Percentiles rank a stretch among this genome's conserved stretches.
These are phyloP conservation scores for Sugiyamaella lignohabitans DNA, from an alignment of 805 yeast species.

Conservation along the genomic window DNA sequence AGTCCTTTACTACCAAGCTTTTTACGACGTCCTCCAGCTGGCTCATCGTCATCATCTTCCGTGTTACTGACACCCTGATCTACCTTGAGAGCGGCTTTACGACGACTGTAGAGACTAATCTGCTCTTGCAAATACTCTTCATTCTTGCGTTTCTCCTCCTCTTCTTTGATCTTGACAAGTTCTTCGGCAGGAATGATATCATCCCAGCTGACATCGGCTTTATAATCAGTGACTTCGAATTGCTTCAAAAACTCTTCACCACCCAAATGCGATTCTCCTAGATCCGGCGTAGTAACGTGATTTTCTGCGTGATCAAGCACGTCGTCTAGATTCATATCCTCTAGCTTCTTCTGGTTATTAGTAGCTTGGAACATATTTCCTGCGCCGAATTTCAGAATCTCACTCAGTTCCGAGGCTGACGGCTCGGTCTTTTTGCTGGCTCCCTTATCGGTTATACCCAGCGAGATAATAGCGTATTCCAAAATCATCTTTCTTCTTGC, in stretches of 20 bases:
- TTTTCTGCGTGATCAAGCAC: conserved; percentile 96
- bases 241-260: conserved; percentile 96
- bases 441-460: conserved; percentile 83
- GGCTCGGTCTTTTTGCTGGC: conserved; percentile 64
- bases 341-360: conserved; percentile 92
- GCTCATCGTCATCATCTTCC: conserved; percentile 35
- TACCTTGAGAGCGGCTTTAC: conserved; percentile 61
- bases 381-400: conserved; percentile 95
- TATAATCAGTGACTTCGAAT: conserved; percentile 96
- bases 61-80: conserved; percentile 38
- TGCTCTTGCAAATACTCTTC: conserved; percentile 85
- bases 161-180: conserved; percentile 78
- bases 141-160: conserved; percentile 79
- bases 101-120: conserved; percentile 75
- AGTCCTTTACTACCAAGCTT: conserved; percentile 27
- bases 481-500: conserved; percentile 97
- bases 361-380: conserved; percentile 96
- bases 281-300: conserved; percentile 90
- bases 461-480: conserved; percentile 93
- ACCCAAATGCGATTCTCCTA: conserved; percentile 96
- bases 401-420: conserved; percentile 74
- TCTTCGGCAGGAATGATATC: conserved; percentile 97
- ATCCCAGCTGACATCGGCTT: conserved; percentile 98
- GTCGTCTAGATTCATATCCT: conserved; percentile 91
- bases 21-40: conserved; percentile 32